Percentiles rank a stretch among this genome's conserved stretches.
Evolutionary conservation across 306 rosid genomes (phyloP).

Genomic region (Oxytropis ochrocephala): DNA sequence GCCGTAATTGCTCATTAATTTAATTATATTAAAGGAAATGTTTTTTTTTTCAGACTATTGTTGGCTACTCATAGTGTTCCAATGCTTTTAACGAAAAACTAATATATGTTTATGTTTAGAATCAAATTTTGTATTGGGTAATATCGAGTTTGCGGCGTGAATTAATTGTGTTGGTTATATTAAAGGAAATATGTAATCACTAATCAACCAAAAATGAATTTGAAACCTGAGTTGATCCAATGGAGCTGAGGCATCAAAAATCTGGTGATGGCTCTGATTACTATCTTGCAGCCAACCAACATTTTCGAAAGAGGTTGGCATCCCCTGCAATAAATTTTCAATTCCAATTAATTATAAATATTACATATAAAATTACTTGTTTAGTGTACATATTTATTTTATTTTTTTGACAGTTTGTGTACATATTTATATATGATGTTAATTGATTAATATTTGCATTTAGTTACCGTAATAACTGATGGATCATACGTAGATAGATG

Average conservation of each 20-base stretch:
- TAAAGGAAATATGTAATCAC: neutral
- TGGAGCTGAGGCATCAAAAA: conserved; percentile 45
- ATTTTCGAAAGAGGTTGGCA: conserved; percentile 43
- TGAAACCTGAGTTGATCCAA: conserved; percentile 56
- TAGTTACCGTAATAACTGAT: conserved; percentile 45
- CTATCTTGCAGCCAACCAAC: conserved; percentile 57
- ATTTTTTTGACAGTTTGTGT: no score
- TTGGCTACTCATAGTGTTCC: no score
- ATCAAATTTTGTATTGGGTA: no score
- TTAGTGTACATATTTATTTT: no score
- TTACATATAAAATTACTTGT: no score
- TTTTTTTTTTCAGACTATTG: no score
- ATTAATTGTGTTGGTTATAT: neutral
- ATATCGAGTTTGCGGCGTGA: no score
- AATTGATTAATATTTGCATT: neutral
- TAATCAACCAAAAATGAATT: neutral
- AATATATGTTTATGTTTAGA: no score
- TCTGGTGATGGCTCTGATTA: conserved; percentile 38
- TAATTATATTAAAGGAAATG: neutral
- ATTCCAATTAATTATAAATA: neutral
- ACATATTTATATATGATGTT: neutral
- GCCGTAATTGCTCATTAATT: no score
- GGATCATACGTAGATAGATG: conserved; percentile 55
- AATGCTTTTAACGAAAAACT: no score
- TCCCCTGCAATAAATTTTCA: conserved; percentile 31